Evolutionary conservation across 2,329 filamentous ascomycete genomes (phyloP).

Genomic region (Apiospora phragmitis): DNA sequence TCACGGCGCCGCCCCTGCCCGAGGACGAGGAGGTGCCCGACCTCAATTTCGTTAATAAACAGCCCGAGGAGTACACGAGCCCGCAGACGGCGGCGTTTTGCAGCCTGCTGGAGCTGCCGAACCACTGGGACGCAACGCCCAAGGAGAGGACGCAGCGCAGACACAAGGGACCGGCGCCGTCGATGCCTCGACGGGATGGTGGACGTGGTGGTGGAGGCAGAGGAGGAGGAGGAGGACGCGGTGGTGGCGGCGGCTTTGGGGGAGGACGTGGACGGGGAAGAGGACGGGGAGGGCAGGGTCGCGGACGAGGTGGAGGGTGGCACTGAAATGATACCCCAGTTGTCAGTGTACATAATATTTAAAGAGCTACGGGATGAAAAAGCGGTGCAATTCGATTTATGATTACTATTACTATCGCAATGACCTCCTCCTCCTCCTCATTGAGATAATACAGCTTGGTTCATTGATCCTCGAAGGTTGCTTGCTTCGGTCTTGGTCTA

Average conservation of each 20-base stretch:
- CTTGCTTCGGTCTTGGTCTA: background rate
- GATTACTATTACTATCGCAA: too few species aligned
- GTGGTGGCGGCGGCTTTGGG: conserved; percentile 18
- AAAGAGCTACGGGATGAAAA: too few species aligned
- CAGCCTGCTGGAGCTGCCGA: conserved; percentile 71
- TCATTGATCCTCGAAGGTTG: background rate
- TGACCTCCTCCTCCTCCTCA: too few species aligned
- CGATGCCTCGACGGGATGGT: conserved; percentile 25
- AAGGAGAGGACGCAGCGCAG: conserved; percentile 66
- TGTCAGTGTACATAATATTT: background rate
- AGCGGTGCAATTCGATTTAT: background rate
- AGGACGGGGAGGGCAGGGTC: conserved; percentile 10
- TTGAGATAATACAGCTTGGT: too few species aligned
- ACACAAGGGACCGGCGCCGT: conserved; percentile 55
- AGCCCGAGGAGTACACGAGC: conserved; percentile 81
- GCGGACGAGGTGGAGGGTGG: conserved; percentile 1
- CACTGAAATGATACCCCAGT: conserved; percentile 2
- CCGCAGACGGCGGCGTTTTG: conserved; percentile 85
- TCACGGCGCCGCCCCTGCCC: conserved; percentile 69
- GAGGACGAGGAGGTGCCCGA: conserved; percentile 50
- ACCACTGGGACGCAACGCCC: conserved; percentile 71
- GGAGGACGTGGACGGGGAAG: conserved; percentile 19
- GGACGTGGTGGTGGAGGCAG: conserved; percentile 32
- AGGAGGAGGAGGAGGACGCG: conserved; percentile 35
- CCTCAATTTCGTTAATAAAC: conserved; percentile 46